These are phyloP conservation scores for Diaporthe amygdali DNA, from an alignment of 2,329 filamentous ascomycete species.

Conservation along the genomic window DNA sequence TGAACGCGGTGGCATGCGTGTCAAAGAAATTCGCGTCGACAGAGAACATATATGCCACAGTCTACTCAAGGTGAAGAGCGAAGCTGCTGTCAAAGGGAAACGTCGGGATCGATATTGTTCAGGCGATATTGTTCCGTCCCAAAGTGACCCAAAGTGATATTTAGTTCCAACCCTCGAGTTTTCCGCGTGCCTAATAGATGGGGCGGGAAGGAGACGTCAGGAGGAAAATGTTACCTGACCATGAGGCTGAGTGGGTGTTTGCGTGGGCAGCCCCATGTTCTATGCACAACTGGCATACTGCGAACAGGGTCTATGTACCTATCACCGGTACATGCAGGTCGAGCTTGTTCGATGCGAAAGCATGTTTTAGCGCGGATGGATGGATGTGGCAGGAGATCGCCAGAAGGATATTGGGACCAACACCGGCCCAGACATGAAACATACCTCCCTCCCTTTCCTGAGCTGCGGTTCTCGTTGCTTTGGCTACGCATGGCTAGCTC, in stretches of 20 bases:
- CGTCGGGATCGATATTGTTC: background rate
- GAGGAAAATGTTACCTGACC: background rate
- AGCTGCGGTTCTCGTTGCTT: background rate
- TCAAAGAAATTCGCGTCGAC: background rate
- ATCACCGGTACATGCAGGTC: slow-evolving; percentile 5
- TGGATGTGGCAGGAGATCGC: slow-evolving; percentile 12
- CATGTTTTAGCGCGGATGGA: slow-evolving; percentile 12
- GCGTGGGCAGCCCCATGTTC: background rate
- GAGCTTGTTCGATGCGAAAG: slow-evolving; percentile 6
- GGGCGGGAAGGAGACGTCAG: slow-evolving; percentile 1
- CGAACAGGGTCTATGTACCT: slow-evolving; percentile 3
- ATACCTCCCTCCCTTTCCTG: slow-evolving; percentile 11
- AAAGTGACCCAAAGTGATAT: slow-evolving; percentile 3
- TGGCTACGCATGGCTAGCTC: background rate
- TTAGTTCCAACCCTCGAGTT: background rate
- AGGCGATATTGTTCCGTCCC: slow-evolving; percentile 5
- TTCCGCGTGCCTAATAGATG: background rate
- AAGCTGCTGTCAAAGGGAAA: background rate
- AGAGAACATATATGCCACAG: background rate
- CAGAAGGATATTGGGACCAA: slow-evolving; percentile 13
- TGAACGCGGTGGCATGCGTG: background rate
- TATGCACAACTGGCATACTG: slow-evolving; percentile 4
- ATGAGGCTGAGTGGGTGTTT: slow-evolving; percentile 9
- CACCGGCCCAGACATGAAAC: slow-evolving; percentile 16
- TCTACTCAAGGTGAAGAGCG: background rate